Percentiles rank a stretch among this genome's conserved stretches.
Evolutionary conservation across 1,284 basidiomycete genomes (phyloP).

Genomic region (Ustilago nuda): DNA sequence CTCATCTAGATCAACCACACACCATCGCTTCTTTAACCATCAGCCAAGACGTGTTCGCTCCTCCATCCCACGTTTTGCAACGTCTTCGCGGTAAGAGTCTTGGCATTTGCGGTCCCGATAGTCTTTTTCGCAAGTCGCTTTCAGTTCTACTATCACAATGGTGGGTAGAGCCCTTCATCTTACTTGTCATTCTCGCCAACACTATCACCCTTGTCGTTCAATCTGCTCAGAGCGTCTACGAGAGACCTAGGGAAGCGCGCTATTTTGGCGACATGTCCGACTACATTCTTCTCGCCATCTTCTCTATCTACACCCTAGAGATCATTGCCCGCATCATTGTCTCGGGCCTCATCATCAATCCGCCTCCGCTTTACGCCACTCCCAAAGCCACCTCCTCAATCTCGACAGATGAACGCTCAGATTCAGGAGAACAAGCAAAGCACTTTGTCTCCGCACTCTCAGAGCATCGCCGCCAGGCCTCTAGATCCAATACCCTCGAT

Average conservation of each 20-base stretch:
- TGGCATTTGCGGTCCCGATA: constrained; percentile 78
- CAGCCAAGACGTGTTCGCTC: constrained; percentile 4
- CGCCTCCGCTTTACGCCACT: constrained; percentile 69
- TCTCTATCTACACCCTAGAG: constrained; percentile 90
- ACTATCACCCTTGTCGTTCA: constrained; percentile 86
- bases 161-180: constrained; percentile 86
- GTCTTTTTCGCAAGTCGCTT: constrained; percentile 46
- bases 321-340: constrained; percentile 88
- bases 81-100: constrained; percentile 81
- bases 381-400: constrained; percentile 9
- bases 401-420: background rate
- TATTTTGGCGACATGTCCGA: constrained; percentile 93
- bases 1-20: constrained; percentile 3
- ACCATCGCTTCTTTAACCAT: background rate
- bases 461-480: constrained; percentile 44
- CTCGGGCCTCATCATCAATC: constrained; percentile 90
- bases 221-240: constrained; percentile 74
- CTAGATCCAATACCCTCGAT: constrained; percentile 60
- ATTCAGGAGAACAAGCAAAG: constrained; percentile 8
- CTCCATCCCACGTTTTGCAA: constrained; percentile 31
- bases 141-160: constrained; percentile 70
- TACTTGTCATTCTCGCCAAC: constrained; percentile 85
- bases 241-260: constrained; percentile 72
- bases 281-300: constrained; percentile 82
- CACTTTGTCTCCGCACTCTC: constrained; percentile 4